Evolutionary conservation across 495 filamentous ascomycete species (phyloP).

Genomic region (Jackrogersella minutella): DNA sequence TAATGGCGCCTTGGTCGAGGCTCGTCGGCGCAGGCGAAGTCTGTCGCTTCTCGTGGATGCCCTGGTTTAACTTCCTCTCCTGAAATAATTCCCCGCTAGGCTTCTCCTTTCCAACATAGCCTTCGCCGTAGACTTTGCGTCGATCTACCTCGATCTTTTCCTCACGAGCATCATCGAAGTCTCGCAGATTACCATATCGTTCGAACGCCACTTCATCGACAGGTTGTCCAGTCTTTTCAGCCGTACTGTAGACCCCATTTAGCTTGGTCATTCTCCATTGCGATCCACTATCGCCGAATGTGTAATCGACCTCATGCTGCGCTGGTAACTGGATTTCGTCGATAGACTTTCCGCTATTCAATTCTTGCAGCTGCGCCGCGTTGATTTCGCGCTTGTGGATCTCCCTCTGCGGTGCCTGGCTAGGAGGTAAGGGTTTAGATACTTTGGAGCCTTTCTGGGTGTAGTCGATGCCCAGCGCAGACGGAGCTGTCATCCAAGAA

Average conservation of each 20-base stretch:
- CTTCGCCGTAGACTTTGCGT: slow-evolving; percentile 81
- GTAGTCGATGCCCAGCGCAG: slow-evolving; percentile 83
- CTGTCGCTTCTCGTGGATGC: slow-evolving; percentile 59
- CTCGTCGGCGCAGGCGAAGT: slow-evolving; percentile 43
- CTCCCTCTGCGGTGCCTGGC: slow-evolving; percentile 74
- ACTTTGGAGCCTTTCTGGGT: slow-evolving; percentile 68
- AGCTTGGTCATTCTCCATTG: slow-evolving; percentile 97
- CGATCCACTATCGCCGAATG: slow-evolving; percentile 88
- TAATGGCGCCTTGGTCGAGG: slow-evolving; percentile 53
- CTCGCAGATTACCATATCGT: slow-evolving; percentile 79
- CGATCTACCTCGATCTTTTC: slow-evolving; percentile 93
- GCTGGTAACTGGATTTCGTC: slow-evolving; percentile 58
- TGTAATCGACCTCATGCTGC: slow-evolving; percentile 77
- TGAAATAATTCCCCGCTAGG: slow-evolving; percentile 87
- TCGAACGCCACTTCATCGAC: slow-evolving; percentile 85
- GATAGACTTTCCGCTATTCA: slow-evolving; percentile 53
- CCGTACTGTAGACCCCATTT: slow-evolving; percentile 81
- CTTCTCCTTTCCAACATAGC: slow-evolving; percentile 86
- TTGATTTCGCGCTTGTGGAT: slow-evolving; percentile 87
- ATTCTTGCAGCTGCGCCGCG: slow-evolving; percentile 66
- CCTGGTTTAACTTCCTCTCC: slow-evolving; percentile 61
- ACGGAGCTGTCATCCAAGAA: slow-evolving; percentile 93
- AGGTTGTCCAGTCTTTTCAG: slow-evolving; percentile 72
- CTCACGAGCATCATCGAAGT: slow-evolving; percentile 93
- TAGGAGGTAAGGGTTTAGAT: slow-evolving; percentile 57